Base-by-base conservation (phyloP, 768 basidiomycete species). In the Boletus pseudopeckii region DNA sequence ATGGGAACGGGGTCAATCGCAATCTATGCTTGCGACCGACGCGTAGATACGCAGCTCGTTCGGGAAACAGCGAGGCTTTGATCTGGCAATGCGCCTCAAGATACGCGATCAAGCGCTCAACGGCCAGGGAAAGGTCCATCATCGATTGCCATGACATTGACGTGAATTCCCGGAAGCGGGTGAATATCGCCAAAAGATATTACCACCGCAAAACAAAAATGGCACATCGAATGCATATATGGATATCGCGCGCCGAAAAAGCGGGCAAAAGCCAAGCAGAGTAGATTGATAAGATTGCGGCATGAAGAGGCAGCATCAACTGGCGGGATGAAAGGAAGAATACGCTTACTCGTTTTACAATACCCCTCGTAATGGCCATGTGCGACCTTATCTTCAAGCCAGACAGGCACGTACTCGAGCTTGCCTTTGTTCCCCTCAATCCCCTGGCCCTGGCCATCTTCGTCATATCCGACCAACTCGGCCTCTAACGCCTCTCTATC, bases 361-460 rank as follows among this genome's bases (percentile, higher is more conserved):
- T 97, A 98, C 1, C 94, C 95, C 61, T 98, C 94, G 68, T 98
- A 97, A 69, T 97, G 94, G 0, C 88, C 92, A 63, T 93, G 90
- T 20, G 92, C 93, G 37, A 93, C 82, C 68, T 88, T 82, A 62
- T 92, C 90, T 62, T 90, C 86, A 34, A 95, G 76, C 90, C 91
- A 97, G 13, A 99, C 90, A 5, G 96, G 94, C 7, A 90, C 82
- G 61, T 92, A 97, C 14, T 74, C 79, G 45, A 88, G 84, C 64
- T 79, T 83, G 58, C 81, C 68, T 33, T 74, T 70, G 42, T 75
- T 69, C 15, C 69, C 60, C 22, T 50, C 61, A 22, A 79, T 77
- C 39, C 84, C 85, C 56, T 83, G 82, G 8, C 81, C 61, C 42
- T 64, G 64, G 8, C 61, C 60, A 36, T 69, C 64, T 55, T 71